Base-by-base conservation (phyloP, 345 rosid species). In the Raphanus sativus region DNA sequence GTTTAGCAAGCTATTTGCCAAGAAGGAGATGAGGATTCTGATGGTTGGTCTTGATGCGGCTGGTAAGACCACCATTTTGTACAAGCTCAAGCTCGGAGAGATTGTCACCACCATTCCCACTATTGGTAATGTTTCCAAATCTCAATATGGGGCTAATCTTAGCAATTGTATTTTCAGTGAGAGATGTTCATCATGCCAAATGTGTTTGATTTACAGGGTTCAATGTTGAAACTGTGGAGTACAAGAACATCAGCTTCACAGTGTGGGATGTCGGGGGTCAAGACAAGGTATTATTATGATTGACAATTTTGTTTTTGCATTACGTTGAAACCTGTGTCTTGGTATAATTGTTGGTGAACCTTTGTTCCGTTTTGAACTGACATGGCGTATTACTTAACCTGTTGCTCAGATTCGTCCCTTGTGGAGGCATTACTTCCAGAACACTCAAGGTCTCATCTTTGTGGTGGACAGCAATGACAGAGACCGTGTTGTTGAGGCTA, bases 381-480 rank as follows among this genome's bases (percentile, higher is more conserved):
- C 36, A 26, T 42, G 21, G 36, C 1, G 1, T 25, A 13, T 12
- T 11, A 24, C 4, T 11, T 42, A 66, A 66, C 58, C 60, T 67
- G n/a, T 1, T 67, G 40, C 54, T 28, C 42, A 67, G 71, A 67
- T 67, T 21, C 71, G 71, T 67, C 71, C 71, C 2, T 67, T 67
- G 71, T 90, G 95, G 95, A 87, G 95, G 70, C 95, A 90, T 74
- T 90, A 90, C 82, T 90, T 90, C 84, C 92, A 67, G 71, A 67
- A 67, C 87, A 90, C 96, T 10, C 92, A 87, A 77, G 96, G 93
- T 17, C 92, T 90, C 62, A 90, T 90, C 82, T 90, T 88, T 86
- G 96, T 90, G 83, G 92, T 90, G 58, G 91, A 90, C 67, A 90
- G 93, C 87, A 90, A 90, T 76, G 96, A 90, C 78, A 78, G 91